phyloP scores from a whole-genome alignment of 2,329 filamentous ascomycete genomes.

The Zymoseptoria crescenta region DNA sequence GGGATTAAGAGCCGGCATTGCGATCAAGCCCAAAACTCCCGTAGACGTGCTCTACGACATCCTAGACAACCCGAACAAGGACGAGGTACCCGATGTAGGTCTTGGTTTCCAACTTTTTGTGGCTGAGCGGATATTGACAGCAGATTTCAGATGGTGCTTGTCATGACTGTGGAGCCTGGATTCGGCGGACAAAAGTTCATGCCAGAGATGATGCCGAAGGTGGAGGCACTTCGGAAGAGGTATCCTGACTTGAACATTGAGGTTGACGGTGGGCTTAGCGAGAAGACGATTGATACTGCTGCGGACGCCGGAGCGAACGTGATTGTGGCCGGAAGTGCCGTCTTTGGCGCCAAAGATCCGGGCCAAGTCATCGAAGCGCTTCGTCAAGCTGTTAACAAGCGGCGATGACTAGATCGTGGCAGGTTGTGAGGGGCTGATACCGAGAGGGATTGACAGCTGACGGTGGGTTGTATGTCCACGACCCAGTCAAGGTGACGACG shows the following conservation, averaged over 20 bases:
- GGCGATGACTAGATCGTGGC: conserved; percentile 29
- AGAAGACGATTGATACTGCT: conserved; percentile 84
- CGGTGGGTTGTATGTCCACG: not conserved
- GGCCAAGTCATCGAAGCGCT: conserved; percentile 77
- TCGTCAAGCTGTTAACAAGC: conserved; percentile 67
- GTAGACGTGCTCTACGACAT: conserved; percentile 92
- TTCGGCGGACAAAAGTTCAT: conserved; percentile 99
- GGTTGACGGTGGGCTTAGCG: conserved; percentile 85
- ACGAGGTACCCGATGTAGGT: conserved; percentile 82
- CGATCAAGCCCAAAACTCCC: conserved; percentile 85
- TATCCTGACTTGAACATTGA: conserved; percentile 96
- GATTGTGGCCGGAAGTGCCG: conserved; percentile 91
- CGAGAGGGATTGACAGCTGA: not conserved
- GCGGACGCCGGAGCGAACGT: conserved; percentile 95
- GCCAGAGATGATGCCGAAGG: conserved; percentile 90
- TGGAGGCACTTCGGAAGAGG: conserved; percentile 68
- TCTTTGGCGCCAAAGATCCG: conserved; percentile 87
- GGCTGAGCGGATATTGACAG: not conserved
- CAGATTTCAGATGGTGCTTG: conserved; percentile 73
- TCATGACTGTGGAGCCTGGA: conserved; percentile 97
- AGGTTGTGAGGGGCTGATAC: conserved; percentile 10
- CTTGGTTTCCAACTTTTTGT: not conserved
- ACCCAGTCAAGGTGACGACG: not conserved
- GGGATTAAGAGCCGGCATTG: conserved; percentile 85
- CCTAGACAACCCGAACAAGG: conserved; percentile 61